Conservation (phyloP, 2,329 filamentous ascomycete species). For the Zopfia rhizophila region DNA sequence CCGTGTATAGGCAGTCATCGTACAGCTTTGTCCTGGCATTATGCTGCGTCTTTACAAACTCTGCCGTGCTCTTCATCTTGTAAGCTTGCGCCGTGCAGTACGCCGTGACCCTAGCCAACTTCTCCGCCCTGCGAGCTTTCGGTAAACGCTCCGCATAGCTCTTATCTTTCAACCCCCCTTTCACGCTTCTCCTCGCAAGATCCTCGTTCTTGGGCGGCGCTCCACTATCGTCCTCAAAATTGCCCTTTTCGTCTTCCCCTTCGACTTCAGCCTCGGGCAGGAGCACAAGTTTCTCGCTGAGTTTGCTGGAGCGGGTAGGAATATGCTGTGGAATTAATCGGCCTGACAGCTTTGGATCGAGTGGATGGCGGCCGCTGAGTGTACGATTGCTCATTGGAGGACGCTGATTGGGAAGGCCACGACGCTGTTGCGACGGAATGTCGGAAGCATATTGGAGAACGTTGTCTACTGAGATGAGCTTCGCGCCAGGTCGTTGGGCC, state of each 20-base stretch:
- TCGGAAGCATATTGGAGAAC: constrained; percentile 94
- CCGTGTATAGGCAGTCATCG: constrained; percentile 95
- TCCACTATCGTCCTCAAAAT: constrained; percentile 69
- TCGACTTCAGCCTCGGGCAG: constrained; percentile 79
- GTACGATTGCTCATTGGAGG: constrained; percentile 60
- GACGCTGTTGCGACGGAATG: constrained; percentile 92
- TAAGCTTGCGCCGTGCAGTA: constrained; percentile 97
- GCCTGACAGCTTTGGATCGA: constrained; percentile 66
- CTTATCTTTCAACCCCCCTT: constrained; percentile 74
- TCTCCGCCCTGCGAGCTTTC: constrained; percentile 86
- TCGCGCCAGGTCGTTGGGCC: constrained; percentile 62
- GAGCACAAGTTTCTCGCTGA: constrained; percentile 96
- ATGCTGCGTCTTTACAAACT: constrained; percentile 88
- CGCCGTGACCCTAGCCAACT: constrained; percentile 88
- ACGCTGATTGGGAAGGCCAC: constrained; percentile 70
- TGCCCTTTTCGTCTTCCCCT: constrained; percentile 64
- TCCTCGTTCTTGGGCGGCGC: constrained; percentile 76
- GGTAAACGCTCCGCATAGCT: constrained; percentile 94
- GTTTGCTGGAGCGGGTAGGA: constrained; percentile 89
- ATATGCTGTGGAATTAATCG: constrained; percentile 70
- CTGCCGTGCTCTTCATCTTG: constrained; percentile 86
- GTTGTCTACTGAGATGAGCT: constrained; percentile 89
- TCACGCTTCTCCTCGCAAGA: constrained; percentile 69
- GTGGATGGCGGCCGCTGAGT: constrained; percentile 61
- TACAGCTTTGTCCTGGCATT: constrained; percentile 94